Evolutionary conservation across 495 filamentous ascomycete genomes (phyloP).

Genomic region (Monascus purpureus): DNA sequence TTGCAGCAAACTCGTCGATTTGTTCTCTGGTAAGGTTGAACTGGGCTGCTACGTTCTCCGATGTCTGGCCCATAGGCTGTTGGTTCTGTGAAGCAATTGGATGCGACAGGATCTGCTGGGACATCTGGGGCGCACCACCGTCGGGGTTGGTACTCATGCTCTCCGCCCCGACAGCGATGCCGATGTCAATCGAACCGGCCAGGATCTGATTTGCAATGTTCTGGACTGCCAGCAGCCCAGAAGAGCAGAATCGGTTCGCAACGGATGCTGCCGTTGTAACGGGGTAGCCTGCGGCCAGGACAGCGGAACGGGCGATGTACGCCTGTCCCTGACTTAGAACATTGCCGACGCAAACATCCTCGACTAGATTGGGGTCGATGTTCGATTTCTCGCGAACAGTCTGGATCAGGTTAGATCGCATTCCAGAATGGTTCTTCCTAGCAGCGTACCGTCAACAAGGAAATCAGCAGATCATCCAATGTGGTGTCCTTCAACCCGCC

Average conservation of each 20-base stretch:
- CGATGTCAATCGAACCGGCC: conserved; percentile 68
- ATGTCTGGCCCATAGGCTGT: conserved; percentile 92
- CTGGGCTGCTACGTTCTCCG: conserved; percentile 81
- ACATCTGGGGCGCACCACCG: conserved; percentile 56
- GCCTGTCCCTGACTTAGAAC: conserved; percentile 45
- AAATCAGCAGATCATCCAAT: conserved; percentile 67
- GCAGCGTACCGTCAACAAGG: conserved; percentile 57
- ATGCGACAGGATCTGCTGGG: conserved; percentile 50
- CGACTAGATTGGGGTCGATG: conserved; percentile 70
- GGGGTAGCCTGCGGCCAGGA: conserved; percentile 84
- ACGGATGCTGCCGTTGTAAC: conserved; percentile 66
- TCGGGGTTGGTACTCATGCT: conserved; percentile 70
- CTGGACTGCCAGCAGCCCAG: conserved; percentile 81
- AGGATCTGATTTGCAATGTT: conserved; percentile 85
- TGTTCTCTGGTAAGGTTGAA: conserved; percentile 65
- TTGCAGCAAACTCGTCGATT: conserved; percentile 72
- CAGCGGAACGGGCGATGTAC: conserved; percentile 76
- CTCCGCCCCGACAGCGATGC: conserved; percentile 79
- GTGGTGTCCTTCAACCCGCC: conserved; percentile 87
- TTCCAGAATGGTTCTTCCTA: not conserved
- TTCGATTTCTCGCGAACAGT: conserved; percentile 55
- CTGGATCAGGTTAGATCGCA: conserved; percentile 9
- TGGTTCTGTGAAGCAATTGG: conserved; percentile 71
- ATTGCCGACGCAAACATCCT: conserved; percentile 89
- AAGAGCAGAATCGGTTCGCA: conserved; percentile 92